These are phyloP conservation scores for Scheffersomyces titani DNA, from an alignment of 1,139 yeast genomes.

Conservation along the genomic window DNA sequence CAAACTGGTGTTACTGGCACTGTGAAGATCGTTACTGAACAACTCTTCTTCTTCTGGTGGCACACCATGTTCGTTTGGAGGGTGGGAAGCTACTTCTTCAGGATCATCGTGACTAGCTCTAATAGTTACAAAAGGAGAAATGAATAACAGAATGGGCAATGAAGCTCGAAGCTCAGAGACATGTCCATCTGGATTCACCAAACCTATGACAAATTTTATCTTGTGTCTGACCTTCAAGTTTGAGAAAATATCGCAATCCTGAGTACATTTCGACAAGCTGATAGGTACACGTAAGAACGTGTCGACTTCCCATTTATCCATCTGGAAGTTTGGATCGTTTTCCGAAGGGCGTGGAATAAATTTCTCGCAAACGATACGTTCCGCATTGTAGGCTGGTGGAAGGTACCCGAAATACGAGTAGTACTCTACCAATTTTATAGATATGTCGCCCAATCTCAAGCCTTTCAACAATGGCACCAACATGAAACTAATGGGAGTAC, in stretches of 20 bases:
- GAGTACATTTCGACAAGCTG: constrained; percentile 72
- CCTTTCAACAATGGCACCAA: constrained; percentile 85
- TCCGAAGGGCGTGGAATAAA: constrained; percentile 34
- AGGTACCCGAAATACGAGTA: constrained; percentile 61
- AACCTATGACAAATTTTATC: constrained; percentile 62
- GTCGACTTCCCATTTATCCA: constrained; percentile 78
- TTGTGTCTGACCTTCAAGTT: constrained; percentile 72
- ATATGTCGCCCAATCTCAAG: constrained; percentile 69
- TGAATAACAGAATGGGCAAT: constrained; percentile 65
- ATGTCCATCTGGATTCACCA: constrained; percentile 74
- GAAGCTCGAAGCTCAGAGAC: constrained; percentile 76
- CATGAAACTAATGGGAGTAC: constrained; percentile 66
- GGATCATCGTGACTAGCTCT: constrained; percentile 47
- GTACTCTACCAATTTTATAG: constrained; percentile 66
- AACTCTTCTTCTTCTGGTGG: constrained; percentile 32
- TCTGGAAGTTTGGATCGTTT: constrained; percentile 44
- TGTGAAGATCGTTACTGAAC: constrained; percentile 29
- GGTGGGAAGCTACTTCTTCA: neutral
- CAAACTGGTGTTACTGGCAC: constrained; percentile 32
- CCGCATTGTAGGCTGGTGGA: constrained; percentile 59
- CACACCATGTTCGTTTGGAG: constrained; percentile 2
- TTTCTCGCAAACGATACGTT: constrained; percentile 52
- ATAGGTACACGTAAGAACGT: constrained; percentile 66
- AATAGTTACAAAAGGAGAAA: constrained; percentile 80
- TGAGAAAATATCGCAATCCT: constrained; percentile 70